Conservation (phyloP, 768 basidiomycete species). For the Paxillus rubicundulus region DNA sequence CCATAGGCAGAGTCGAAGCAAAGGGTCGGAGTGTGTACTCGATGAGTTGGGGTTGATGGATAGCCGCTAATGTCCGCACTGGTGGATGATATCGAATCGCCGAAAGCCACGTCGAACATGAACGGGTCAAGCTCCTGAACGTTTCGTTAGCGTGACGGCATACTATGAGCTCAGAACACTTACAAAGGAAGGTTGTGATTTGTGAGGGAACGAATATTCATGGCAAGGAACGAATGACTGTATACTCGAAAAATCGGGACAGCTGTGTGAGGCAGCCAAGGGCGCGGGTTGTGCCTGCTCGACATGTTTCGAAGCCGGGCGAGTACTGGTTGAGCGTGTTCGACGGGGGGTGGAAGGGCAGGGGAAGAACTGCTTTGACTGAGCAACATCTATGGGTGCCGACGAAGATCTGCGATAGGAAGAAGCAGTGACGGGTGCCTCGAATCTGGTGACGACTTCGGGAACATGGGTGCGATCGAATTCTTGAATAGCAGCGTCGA, state of each 20-base stretch:
- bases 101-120: constrained; percentile 27
- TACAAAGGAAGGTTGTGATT: constrained; percentile 51
- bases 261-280: constrained; percentile 19
- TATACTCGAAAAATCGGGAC: constrained; percentile 31
- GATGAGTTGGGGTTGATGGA: constrained; percentile 17
- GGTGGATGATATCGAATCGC: constrained; percentile 27
- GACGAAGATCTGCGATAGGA: constrained; percentile 40
- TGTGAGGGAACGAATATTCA: constrained; percentile 27
- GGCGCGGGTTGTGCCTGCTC: constrained; percentile 3
- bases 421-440: constrained; percentile 56
- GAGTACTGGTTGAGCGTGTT: constrained; percentile 24
- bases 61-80: constrained; percentile 18
- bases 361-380: constrained; percentile 29
- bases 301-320: constrained; percentile 13
- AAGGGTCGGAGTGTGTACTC: constrained; percentile 32
- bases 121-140: constrained; percentile 30
- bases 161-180: constrained; percentile 22
- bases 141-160: constrained; percentile 3
- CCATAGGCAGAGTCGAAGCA: constrained; percentile 41
- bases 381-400: constrained; percentile 46
- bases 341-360: constrained; percentile 18
- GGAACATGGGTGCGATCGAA: constrained; percentile 53
- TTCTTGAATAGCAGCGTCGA: constrained; percentile 61
- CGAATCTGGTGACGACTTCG: constrained; percentile 68
- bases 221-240: constrained; percentile 35